Evolutionary conservation across 148 eudicot species (phyloP), one percentile per base, ranked within the genome.

Genomic region (Cornus kousa): DNA sequence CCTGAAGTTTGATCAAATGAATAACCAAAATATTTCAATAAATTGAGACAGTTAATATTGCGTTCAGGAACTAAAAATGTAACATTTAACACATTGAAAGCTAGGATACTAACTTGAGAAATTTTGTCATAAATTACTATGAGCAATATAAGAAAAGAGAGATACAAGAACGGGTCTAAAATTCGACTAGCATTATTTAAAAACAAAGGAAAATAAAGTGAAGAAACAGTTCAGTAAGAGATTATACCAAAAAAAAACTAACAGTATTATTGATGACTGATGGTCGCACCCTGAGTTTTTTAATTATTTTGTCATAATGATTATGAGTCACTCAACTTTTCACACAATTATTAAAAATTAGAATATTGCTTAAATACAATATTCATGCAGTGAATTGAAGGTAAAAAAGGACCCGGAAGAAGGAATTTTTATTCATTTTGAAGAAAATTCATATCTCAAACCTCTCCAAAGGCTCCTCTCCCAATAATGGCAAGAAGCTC

Each of bases 381-480:
- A 53, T 40, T 65, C 9, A 16, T 10, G 16, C 28, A 40, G 2
- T 28, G 71, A 43, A 9, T 24, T 24, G 53, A 66, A 50, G 39
- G 20, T 40, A 43, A 66, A 43, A 75, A 17, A 20, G 7, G 66
- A 62, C 66, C 16, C 7, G 9, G 8, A 62, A 62, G 24, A 62
- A 62, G 23, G 66, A 62, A n/a, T 16, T 65, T 64, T 75, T 64
- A 75, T 74, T 68, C 68, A 66, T 62, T 8, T 62, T 2, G 57
- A 28, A 14, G 20, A 74, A 32, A 35, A 23, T 48, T 50, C 28
- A 33, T 16, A 24, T 43, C 19, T 74, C 76, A 33, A 75, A 91
- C 95, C 95, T 89, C 93, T 48, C 93, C 95, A 87, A 89, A 91
- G 72, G 95, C 92, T 57, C 95, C 95, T 83, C 90, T 82, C 3